Base-by-base conservation (phyloP, 331 rosid species). In the Cucumis variabilis region DNA sequence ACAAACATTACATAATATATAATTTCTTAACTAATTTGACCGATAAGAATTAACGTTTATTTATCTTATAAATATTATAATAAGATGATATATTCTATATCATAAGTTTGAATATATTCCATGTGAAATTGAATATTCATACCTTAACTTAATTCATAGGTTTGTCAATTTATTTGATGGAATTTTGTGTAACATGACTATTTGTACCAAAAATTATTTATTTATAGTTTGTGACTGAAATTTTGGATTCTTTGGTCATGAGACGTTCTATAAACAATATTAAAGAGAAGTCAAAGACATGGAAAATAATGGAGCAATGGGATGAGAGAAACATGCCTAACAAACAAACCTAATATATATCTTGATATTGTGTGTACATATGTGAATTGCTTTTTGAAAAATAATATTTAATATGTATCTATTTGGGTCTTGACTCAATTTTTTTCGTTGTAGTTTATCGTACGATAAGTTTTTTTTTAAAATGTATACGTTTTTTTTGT, bases 171-270 rank as follows among this genome's bases (percentile, higher is more conserved):
- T 53, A 5, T 68, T 68, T 24, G 73, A 11, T 6, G 11, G 73
- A 7, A 68, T 68, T 19, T 68, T 3, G 37, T 24, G 20, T 68
- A 24, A 68, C 73, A 68, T 58, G 63, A 58, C 20, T 5, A 12
- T 68, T 19, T n/a, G 30, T 66, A 72, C 51, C 51, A 1, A 9
- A 37, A 73, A 19, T 9, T 4, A 20, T 41, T 44, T 11, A 21
- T 75, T 75, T 44, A 41, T 75, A 44, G 30, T 75, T 21, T 44
- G 81, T 46, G 21, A 75, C 44, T 75, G 60, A 75, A 75, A 75
- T 9, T 8, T 19, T 71, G 27, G 60, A 15, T 75, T 13, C 58
- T 19, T 74, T 74, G 81, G 81, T 74, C 80, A 51, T 25, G 80
- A 23, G 58, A 74, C 28, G 19, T 72, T 70, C 77, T 71, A 71